Base-by-base conservation (phyloP, 2,329 filamentous ascomycete species). In the Aspergillus nomiae region DNA sequence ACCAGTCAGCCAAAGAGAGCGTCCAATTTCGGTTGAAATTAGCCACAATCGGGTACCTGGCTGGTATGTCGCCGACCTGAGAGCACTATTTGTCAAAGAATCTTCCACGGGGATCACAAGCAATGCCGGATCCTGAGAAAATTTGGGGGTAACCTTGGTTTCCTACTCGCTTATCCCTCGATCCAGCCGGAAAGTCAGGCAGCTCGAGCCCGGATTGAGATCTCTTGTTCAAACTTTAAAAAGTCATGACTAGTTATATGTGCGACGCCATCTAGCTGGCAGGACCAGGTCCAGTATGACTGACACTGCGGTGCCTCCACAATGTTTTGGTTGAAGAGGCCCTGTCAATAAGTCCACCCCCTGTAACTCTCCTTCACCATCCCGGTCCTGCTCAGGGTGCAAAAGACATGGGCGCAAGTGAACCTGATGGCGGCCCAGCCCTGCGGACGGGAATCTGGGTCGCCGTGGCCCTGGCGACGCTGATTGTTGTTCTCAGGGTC, bases 381-480 rank as follows among this genome's bases (percentile, higher is more conserved):
- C 12, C 51, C 24, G 32, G 26, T n/a, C 30, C 28, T 11, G 51
- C 24, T 36, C n/a, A 14, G 30, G 51, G n/a, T n/a, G 36, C 7
- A 32, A 16, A 5, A 54, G 11, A n/a, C n/a, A 55, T 55, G 51
- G 32, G 32, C 14, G 19, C 34, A 28, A 19, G 9, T 10, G 32
- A 51, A 8, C 48, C 45, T 12, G 56, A 69, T 63, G 53, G 59
- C 19, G 72, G 73, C 16, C 65, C 69, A 12, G 60, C 67, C 41
- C 63, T 75, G 9, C 63, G 67, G 56, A 66, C 56, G 45, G 73
- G 71, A 21, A 63, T 75, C 38, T 75, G 73, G 73, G 71, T 61
- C n/a, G 73, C 69, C 9, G 64, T 71, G 32, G 67, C 59, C 58
- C 67, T 74, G 43, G 66, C 72, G 4, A 66, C 65, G 9, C 36